Percentiles rank a stretch among this genome's conserved stretches.
Evolutionary conservation across 176 grass and related monocot genomes (phyloP).

Genomic region (Paspalum vaginatum): DNA sequence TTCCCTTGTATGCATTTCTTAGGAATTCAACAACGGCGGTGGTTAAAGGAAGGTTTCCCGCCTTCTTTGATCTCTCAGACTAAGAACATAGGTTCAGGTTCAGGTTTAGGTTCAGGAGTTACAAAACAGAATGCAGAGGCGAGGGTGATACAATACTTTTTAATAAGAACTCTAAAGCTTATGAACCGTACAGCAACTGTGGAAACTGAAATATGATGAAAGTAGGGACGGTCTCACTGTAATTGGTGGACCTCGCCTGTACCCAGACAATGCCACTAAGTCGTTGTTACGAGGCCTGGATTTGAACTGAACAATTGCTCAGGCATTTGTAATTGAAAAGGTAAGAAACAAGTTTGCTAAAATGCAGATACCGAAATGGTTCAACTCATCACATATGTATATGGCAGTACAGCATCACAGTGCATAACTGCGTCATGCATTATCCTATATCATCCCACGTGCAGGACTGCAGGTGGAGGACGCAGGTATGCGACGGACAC

Average conservation of each 20-base stretch:
- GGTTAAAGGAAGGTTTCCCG: constrained; percentile 64
- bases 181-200: background rate
- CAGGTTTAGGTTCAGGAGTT: too few relatives aligned
- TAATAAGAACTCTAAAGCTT: background rate
- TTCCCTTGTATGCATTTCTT: constrained; percentile 60
- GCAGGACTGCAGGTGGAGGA: too few relatives aligned
- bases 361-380: background rate
- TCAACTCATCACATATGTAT: background rate
- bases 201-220: background rate
- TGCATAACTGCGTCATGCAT: background rate
- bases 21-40: constrained; percentile 65
- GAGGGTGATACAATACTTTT: background rate
- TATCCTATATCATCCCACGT: background rate
- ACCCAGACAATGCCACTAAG: background rate
- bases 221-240: background rate
- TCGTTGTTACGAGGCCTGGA: background rate
- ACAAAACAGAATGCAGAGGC: constrained; percentile 15
- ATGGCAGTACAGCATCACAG: background rate
- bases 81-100: constrained; percentile 45
- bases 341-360: background rate
- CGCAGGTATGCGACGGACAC: too few relatives aligned
- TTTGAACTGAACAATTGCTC: background rate
- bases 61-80: constrained; percentile 82
- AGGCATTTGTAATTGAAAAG: background rate
- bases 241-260: background rate